A percentile compares a stretch with the other conserved stretches of the same genome.
These are phyloP conservation scores for Trichoderma endophyticum DNA, from an alignment of 2,329 filamentous ascomycete genomes.

Conservation along the genomic window DNA sequence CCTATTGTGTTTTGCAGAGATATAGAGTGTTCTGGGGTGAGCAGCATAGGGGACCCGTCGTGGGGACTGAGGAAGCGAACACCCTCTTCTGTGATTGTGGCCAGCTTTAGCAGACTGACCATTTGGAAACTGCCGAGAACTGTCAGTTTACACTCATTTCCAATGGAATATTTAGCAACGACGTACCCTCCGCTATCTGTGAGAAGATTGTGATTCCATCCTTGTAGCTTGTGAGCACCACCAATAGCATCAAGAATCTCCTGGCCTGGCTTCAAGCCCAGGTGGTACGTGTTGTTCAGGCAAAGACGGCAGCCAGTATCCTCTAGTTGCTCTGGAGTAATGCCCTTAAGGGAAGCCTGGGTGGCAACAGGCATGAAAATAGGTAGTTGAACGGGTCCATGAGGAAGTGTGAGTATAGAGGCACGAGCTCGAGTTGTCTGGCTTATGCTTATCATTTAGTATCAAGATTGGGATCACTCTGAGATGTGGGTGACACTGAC, in stretches of 20 bases:
- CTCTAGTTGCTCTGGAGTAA: constrained; percentile 89
- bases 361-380: constrained; percentile 99
- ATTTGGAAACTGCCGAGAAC: constrained; percentile 81
- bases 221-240: constrained; percentile 90
- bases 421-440: constrained; percentile 94
- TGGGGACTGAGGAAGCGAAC: constrained; percentile 96
- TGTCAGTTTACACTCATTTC: constrained; percentile 12
- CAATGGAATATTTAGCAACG: not conserved
- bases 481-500: not conserved
- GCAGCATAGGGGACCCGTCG: constrained; percentile 90
- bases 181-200: constrained; percentile 72
- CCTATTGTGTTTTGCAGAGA: constrained; percentile 94
- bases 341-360: constrained; percentile 89
- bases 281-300: constrained; percentile 96
- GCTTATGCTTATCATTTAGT: constrained; percentile 24
- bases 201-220: constrained; percentile 92
- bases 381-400: constrained; percentile 85
- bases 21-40: constrained; percentile 97
- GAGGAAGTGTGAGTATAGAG: constrained; percentile 80
- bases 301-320: constrained; percentile 86
- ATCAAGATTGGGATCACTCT: not conserved
- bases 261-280: constrained; percentile 92
- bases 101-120: constrained; percentile 92
- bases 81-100: constrained; percentile 90
- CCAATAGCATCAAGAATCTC: constrained; percentile 82